Base-by-base conservation (phyloP, 768 basidiomycete genomes). In the Lactarius deliciosus region DNA sequence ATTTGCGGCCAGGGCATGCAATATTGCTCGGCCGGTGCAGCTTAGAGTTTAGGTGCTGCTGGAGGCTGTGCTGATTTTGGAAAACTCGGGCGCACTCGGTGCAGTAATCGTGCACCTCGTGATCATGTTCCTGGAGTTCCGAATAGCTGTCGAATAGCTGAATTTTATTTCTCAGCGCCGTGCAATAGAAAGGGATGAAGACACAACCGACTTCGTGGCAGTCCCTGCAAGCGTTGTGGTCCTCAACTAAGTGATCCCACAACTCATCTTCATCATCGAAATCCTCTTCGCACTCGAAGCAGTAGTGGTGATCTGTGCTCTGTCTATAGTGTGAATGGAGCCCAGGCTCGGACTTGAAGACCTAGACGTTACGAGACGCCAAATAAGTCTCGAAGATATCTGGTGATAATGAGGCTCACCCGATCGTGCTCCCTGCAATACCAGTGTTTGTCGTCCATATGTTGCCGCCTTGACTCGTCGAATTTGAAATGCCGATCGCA, bases 11-110 rank as follows among this genome's bases (percentile, higher is more conserved):
- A 0, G 77, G 75, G 72, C 81, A 36, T 66, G 75, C 68, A 75
- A 47, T 76, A 74, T 65, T 73, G 63, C 74, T 78, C 2, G 80
- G 74, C 9, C 74, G 74, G 72, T 90, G 89, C 11, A 75, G 53
- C 34, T 82, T 78, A 0, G 88, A 89, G 16, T 80, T 80, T 61
- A 84, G 73, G 73, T 90, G 89, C 75, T 80, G 32, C 13, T 71
- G 68, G 30, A 84, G 78, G 63, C 78, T 81, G 63, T 70, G 77
- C 53, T 74, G 75, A 22, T 73, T 78, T 10, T 63, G 66, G 75
- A 89, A 90, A 28, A 72, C 64, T 2, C 77, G 79, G 22, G 74
- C 71, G 75, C 85, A 88, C 0, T 71, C 40, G 2, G 41, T 68
- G 70, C 88, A 87, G 70, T 83, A 87, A 57, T 60, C 61, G 54